Conservation (phyloP, 208 protist genomes). For the Naegleria gruberi region DNA sequence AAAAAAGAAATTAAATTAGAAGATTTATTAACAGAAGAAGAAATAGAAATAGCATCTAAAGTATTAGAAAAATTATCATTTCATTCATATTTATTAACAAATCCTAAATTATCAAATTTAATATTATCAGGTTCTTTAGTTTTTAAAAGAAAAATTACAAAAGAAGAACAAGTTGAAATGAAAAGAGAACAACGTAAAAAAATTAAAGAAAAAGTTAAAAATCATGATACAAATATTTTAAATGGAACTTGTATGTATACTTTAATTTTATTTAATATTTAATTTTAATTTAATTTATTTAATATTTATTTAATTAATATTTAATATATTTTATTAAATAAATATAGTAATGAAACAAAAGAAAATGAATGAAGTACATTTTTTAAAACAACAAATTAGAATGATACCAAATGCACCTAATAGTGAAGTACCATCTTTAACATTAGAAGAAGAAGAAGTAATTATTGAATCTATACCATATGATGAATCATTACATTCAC, state of each 20-base stretch:
- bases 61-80: background rate
- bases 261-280: no score
- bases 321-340: no score
- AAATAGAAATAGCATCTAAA: background rate
- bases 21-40: background rate
- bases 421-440: background rate
- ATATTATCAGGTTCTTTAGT: background rate
- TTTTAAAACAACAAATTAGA: background rate
- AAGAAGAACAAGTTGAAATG: background rate
- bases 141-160: background rate
- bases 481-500: no score
- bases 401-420: background rate
- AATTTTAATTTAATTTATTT: no score
- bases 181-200: background rate
- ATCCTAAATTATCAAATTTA: background rate
- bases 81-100: background rate
- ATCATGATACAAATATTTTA: background rate
- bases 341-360: background rate
- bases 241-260: no score
- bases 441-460: background rate
- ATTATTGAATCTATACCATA: background rate
- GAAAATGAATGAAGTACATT: background rate
- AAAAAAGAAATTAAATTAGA: background rate
- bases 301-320: no score
- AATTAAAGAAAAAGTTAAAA: background rate